Conservation (phyloP, 306 rosid species). For the Fagus sylvatica region DNA sequence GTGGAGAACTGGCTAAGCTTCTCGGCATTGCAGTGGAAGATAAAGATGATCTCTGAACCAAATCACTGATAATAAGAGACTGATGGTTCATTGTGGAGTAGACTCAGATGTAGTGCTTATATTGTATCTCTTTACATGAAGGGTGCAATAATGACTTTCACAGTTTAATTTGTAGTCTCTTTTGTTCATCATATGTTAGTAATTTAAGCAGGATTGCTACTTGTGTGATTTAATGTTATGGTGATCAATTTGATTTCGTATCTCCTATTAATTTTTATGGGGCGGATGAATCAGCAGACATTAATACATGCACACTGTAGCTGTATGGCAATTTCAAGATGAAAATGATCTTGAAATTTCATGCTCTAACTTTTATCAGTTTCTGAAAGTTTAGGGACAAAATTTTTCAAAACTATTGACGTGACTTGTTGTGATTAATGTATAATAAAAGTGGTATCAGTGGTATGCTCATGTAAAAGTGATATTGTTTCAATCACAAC, state of each 20-base stretch:
- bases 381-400: too few relatives aligned
- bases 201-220: background rate
- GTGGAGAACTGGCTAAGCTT: conserved; percentile 65
- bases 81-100: background rate
- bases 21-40: conserved; percentile 51
- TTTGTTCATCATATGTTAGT: background rate
- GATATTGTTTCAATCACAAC: too few relatives aligned
- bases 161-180: background rate
- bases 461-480: too few relatives aligned
- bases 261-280: background rate
- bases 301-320: too few relatives aligned
- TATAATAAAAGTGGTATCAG: too few relatives aligned
- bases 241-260: background rate
- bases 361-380: too few relatives aligned
- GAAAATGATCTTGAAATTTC: too few relatives aligned
- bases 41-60: conserved; percentile 57
- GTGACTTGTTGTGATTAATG: too few relatives aligned
- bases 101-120: background rate
- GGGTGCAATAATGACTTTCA: background rate
- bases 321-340: too few relatives aligned
- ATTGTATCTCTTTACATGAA: background rate
- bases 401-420: too few relatives aligned
- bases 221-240: too few relatives aligned
- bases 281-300: too few relatives aligned
- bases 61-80: conserved; percentile 12